Evolutionary conservation across 169 alveolate species (phyloP).

Genomic region (Eimeria nieschulzi): DNA sequence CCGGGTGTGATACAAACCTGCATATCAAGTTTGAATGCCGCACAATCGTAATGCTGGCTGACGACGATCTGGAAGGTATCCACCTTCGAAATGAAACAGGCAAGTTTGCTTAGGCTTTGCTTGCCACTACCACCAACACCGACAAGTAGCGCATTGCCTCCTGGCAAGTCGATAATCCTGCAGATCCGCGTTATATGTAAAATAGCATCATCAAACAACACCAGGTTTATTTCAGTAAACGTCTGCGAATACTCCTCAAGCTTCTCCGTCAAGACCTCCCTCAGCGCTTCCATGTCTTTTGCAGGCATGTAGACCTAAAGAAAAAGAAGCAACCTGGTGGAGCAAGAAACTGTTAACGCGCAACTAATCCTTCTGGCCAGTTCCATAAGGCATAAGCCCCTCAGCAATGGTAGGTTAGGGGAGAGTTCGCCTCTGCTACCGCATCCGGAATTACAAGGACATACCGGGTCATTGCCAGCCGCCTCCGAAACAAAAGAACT

Average conservation of each 20-base stretch:
- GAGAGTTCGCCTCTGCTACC: no score
- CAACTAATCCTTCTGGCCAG: neutral
- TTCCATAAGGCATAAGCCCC: neutral
- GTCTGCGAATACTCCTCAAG: conserved; percentile 91
- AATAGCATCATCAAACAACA: conserved; percentile 95
- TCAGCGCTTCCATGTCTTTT: conserved; percentile 86
- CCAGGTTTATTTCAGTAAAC: conserved; percentile 93
- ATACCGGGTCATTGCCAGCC: conserved; percentile 88
- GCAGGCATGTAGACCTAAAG: conserved; percentile 84
- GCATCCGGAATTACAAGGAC: neutral
- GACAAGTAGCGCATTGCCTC: conserved; percentile 95
- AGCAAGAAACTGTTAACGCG: neutral
- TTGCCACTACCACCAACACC: conserved; percentile 99
- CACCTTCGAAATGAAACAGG: conserved; percentile 91
- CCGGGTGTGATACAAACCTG: conserved; percentile 11
- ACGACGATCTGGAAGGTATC: conserved; percentile 90
- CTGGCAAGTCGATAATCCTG: conserved; percentile 93
- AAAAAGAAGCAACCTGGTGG: neutral
- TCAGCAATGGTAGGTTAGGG: no score
- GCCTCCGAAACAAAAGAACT: conserved; percentile 92
- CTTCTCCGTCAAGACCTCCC: conserved; percentile 90
- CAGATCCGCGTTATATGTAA: conserved; percentile 94
- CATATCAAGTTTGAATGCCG: conserved; percentile 91
- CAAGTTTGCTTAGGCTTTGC: conserved; percentile 92
- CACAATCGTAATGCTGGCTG: conserved; percentile 90